A percentile compares a stretch with the other conserved stretches of the same genome.
Conservation (phyloP, 345 rosid species). For the Eucalyptus erythrocorys region DNA sequence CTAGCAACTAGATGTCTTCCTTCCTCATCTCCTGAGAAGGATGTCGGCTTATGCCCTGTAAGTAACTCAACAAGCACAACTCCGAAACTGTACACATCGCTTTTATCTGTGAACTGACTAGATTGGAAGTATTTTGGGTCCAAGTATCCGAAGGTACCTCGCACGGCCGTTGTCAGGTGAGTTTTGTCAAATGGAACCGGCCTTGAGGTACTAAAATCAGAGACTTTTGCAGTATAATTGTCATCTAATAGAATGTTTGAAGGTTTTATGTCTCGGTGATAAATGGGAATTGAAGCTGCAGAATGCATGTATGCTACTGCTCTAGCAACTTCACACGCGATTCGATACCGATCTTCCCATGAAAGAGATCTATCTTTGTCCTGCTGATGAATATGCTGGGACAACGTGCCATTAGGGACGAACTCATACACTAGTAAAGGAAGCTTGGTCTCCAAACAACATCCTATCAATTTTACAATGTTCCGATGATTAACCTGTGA, state of each 20-base stretch:
- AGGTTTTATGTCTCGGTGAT: slow-evolving; percentile 22
- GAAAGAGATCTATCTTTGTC: neutral
- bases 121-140: slow-evolving; percentile 30
- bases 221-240: slow-evolving; percentile 16
- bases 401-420: slow-evolving; percentile 22
- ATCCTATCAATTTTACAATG: slow-evolving; percentile 33
- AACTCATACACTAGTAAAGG: slow-evolving; percentile 32
- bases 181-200: slow-evolving; percentile 21
- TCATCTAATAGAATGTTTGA: slow-evolving; percentile 32
- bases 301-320: slow-evolving; percentile 23
- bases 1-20: neutral
- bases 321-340: slow-evolving; percentile 8
- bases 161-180: slow-evolving; percentile 26
- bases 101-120: slow-evolving; percentile 13
- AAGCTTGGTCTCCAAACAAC: slow-evolving; percentile 32
- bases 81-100: slow-evolving; percentile 37
- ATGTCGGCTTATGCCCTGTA: neutral
- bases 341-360: slow-evolving; percentile 20
- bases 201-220: slow-evolving; percentile 42
- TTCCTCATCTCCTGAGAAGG: neutral
- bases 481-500: slow-evolving; percentile 31
- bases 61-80: slow-evolving; percentile 15
- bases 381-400: slow-evolving; percentile 16
- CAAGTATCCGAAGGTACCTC: slow-evolving; percentile 32
- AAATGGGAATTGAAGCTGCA: slow-evolving; percentile 15